Evolutionary conservation across 2,329 filamentous ascomycete species (phyloP).

Genomic region (Aspergillus neoniger): DNA sequence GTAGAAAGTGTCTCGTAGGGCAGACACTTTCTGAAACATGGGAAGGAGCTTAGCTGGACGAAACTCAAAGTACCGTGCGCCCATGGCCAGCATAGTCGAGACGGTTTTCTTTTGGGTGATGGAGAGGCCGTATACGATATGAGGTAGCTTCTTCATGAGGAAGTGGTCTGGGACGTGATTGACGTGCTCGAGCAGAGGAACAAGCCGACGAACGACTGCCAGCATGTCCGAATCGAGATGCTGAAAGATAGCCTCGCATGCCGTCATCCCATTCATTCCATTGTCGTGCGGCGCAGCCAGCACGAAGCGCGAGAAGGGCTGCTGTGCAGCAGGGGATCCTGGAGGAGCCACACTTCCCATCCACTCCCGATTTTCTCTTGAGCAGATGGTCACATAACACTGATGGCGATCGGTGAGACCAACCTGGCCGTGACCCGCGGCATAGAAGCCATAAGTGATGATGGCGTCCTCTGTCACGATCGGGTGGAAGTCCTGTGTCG

Average conservation of each 20-base stretch:
- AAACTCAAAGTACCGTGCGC: slow-evolving; percentile 7
- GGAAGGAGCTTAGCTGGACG: slow-evolving; percentile 6
- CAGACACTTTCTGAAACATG: slow-evolving; percentile 6
- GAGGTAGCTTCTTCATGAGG: slow-evolving; percentile 7
- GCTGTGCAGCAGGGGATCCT: background rate
- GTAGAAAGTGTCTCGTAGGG: slow-evolving; percentile 4
- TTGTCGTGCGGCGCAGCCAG: slow-evolving; percentile 9
- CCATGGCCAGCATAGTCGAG: slow-evolving; percentile 4
- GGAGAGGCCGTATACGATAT: slow-evolving; percentile 8
- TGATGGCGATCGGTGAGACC: slow-evolving; percentile 7
- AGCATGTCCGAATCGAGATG: slow-evolving; percentile 5
- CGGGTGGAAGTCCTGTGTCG: slow-evolving; percentile 7
- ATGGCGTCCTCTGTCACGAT: slow-evolving; percentile 5
- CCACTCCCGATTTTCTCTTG: background rate
- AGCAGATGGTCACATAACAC: slow-evolving; percentile 7
- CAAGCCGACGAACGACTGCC: background rate
- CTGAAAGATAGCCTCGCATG: slow-evolving; percentile 4
- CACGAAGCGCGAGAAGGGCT: slow-evolving; percentile 6
- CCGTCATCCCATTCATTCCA: slow-evolving; percentile 7
- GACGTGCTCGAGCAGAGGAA: slow-evolving; percentile 2
- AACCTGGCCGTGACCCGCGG: slow-evolving; percentile 1
- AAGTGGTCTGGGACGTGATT: slow-evolving; percentile 3
- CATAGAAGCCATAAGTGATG: slow-evolving; percentile 10
- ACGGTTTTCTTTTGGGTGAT: slow-evolving; percentile 8
- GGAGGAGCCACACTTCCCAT: slow-evolving; percentile 2